Conservation (phyloP, 176 grass and related monocot genomes). For the Eragrostis curvula region DNA sequence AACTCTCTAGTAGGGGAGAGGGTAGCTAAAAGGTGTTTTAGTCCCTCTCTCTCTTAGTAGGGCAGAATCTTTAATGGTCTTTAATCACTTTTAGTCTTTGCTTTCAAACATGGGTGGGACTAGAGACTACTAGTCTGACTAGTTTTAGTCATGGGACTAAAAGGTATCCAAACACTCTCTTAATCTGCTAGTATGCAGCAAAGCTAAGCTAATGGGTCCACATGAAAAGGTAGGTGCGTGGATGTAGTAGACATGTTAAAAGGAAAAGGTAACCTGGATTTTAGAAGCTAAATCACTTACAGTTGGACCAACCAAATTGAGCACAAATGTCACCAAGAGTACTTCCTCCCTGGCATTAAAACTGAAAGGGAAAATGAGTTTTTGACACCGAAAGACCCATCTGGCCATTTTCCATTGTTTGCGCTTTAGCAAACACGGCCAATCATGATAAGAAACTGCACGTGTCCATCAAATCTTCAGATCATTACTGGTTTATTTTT, state of each 20-base stretch:
- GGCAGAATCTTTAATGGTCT: no score
- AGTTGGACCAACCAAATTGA: background rate
- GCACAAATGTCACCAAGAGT: background rate
- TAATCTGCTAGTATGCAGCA: constrained; percentile 9
- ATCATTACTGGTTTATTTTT: constrained; percentile 1
- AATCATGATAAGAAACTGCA: constrained; percentile 2
- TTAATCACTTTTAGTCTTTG: no score
- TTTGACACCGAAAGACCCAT: no score
- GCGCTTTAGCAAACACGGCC: background rate
- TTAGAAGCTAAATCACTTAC: constrained; percentile 16
- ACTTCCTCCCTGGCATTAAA: background rate
- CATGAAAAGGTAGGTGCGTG: constrained; percentile 15
- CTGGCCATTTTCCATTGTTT: background rate
- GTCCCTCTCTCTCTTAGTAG: no score
- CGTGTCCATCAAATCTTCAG: background rate
- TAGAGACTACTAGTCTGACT: no score
- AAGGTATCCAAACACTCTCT: no score
- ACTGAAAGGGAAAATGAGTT: no score
- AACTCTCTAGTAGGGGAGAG: no score
- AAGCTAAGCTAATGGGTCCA: constrained; percentile 20
- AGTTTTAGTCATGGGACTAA: no score
- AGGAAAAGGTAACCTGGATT: background rate
- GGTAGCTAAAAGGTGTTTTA: no score
- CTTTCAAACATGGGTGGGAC: no score
- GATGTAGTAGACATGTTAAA: constrained; percentile 18